Evolutionary conservation across 495 filamentous ascomycete species (phyloP).

Genomic region (Neurospora sp.): DNA sequence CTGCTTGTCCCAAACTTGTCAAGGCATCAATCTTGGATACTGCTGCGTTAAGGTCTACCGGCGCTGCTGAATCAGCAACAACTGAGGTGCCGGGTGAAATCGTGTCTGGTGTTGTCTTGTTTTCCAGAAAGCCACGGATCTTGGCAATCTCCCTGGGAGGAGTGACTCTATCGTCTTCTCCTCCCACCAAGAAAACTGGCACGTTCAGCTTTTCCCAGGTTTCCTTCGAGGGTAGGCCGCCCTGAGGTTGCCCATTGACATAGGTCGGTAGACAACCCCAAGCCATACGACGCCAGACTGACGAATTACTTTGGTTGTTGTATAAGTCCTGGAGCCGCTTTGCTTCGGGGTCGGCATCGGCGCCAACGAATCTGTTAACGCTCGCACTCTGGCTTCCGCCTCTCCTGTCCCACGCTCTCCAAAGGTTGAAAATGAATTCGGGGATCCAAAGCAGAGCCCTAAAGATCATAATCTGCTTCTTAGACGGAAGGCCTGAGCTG

Average conservation of each 20-base stretch:
- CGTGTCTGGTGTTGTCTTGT: background rate
- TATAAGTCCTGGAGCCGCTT: constrained; percentile 71
- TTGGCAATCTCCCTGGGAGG: constrained; percentile 59
- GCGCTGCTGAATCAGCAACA: constrained; percentile 35
- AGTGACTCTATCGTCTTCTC: constrained; percentile 66
- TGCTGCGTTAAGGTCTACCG: constrained; percentile 23
- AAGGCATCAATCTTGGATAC: background rate
- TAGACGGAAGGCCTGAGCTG: constrained; percentile 47
- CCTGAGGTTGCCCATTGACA: constrained; percentile 36
- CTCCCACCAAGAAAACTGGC: constrained; percentile 71
- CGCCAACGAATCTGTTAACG: constrained; percentile 70
- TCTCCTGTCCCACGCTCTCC: constrained; percentile 69
- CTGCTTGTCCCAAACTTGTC: background rate
- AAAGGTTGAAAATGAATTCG: constrained; percentile 61
- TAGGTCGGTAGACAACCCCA: constrained; percentile 56
- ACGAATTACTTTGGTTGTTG: constrained; percentile 72
- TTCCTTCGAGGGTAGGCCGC: constrained; percentile 57
- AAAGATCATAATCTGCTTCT: constrained; percentile 41
- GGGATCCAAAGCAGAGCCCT: constrained; percentile 56
- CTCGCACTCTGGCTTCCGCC: constrained; percentile 71
- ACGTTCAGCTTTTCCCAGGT: constrained; percentile 63
- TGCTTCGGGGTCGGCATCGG: constrained; percentile 59
- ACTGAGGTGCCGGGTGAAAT: background rate
- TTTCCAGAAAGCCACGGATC: constrained; percentile 35
- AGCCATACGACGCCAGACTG: constrained; percentile 78